Base-by-base conservation (phyloP, 2,329 filamentous ascomycete genomes). In the Colletotrichum echinochloae region DNA sequence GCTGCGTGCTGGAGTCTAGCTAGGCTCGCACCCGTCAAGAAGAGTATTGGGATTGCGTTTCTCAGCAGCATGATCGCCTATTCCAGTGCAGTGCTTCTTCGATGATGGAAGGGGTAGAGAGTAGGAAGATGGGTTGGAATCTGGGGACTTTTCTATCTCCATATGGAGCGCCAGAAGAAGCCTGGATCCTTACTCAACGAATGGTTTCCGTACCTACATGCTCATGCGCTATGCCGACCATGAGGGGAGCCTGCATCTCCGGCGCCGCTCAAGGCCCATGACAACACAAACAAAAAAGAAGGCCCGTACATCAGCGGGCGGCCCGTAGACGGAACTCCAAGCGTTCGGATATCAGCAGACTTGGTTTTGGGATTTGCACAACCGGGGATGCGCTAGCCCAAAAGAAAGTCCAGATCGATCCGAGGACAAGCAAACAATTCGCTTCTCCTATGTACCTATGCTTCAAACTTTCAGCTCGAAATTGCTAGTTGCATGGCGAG, bases 171-270 rank as follows among this genome's bases (percentile, higher is more conserved):
- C 28, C n/a, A n/a, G n/a, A 12, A 18, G 11, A 20, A 33, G 37
- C 8, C 33, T 14, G 54, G 33, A 28, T 0, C 3, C 7, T 41
- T 18, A 18, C n/a, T 9, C 18, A 39, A 16, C 18, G 35, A 28
- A 44, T 39, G 49, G 33, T 28, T 28, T 20, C n/a, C 52, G 56
- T 51, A 3, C 41, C 33, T 52, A 35, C 20, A 30, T 48, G 30
- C 35, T 20, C 41, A 59, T 70, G 63, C 57, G 41, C 26, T 23
- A 66, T 57, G 41, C 49, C 51, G 39, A 56, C 48, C 16, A 41
- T 14, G 51, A 61, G 67, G 63, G 63, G 41, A 56, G 60, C 63
- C 51, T 70, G 67, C 67, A 70, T 57, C 20, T 26, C 60, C 46
- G 26, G n/a, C 41, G 9, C 49, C 28, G 44, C 30, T 56, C 30